Evolutionary conservation across 139 green algal genomes (phyloP), one percentile per base, ranked within the genome.

Genomic region (Picochlorum sp.): DNA sequence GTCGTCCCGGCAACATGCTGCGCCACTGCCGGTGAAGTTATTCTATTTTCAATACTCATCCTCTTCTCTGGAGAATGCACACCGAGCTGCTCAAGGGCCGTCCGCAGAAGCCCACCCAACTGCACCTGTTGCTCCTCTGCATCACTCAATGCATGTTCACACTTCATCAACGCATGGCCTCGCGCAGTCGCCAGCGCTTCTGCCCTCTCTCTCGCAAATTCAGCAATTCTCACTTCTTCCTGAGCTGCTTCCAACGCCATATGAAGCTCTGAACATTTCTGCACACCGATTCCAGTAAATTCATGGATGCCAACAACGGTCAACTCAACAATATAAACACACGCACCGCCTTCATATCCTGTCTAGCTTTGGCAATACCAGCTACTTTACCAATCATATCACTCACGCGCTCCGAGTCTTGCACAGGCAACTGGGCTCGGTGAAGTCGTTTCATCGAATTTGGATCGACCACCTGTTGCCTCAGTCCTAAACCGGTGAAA

Each of bases 351-450:
- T 69, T 37, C 15, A 62, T 56, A 2, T 37, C 20, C 2, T 49
- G 37, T 7, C 57, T 47, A 13, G 64, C 63, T 1, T 11, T 15
- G 18, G 66, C 65, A 32, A 77, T 67, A 1, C 34, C 44, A 5
- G 49, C 24, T 37, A 77, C 21, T 50, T 77, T 77, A 49, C 32
- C 24, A 38, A 77, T 50, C 37, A 77, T 51, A 32, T 77, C 64
- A 44, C 57, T 67, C 47, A 34, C 58, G 23, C 41, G 47, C n/a
- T 28, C 21, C 24, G 64, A 37, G 28, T 73, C 64, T 2, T 61
- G 14, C 9, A 47, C 4, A 6, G 70, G 55, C 70, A 77, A 65
- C 30, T 62, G 61, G 32, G 64, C 64, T n/a, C 63, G 45, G 45
- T 60, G 59, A 51, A 77, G 59, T 9, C 65, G 45, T 28, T 26